phyloP scores from a whole-genome alignment of 75 land plant species.

The Ceratopteris richardii region DNA sequence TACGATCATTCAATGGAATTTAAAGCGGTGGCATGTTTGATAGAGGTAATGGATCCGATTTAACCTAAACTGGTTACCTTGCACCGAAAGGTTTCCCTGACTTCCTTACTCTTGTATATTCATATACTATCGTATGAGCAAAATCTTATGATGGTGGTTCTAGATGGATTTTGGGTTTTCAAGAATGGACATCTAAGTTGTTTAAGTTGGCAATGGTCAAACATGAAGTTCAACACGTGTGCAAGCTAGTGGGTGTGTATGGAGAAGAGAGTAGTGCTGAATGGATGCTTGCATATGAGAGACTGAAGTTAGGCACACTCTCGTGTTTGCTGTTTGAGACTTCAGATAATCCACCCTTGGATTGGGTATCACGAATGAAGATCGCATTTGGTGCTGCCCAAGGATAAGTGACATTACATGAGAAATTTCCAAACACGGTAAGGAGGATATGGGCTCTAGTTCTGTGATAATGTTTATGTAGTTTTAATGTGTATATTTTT shows the following conservation, averaged over 20 bases:
- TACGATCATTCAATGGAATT: too few relatives aligned
- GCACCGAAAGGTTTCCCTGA: background rate
- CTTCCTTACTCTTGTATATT: background rate
- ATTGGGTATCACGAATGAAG: slow-evolving; percentile 74
- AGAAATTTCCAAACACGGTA: slow-evolving; percentile 81
- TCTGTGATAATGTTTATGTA: background rate
- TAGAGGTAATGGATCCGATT: too few relatives aligned
- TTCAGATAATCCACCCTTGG: slow-evolving; percentile 59
- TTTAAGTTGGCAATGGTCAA: slow-evolving; percentile 6
- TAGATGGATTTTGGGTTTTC: background rate
- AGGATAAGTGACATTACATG: slow-evolving; percentile 84
- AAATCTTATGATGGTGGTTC: too few relatives aligned
- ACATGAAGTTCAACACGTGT: slow-evolving; percentile 8
- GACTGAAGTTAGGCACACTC: slow-evolving; percentile 69
- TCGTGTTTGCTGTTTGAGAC: slow-evolving; percentile 56
- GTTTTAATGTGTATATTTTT: background rate
- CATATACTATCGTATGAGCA: too few relatives aligned
- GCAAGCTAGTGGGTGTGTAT: slow-evolving; percentile 20
- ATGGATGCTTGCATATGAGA: slow-evolving; percentile 48
- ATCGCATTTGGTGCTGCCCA: slow-evolving; percentile 86
- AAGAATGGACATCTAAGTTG: slow-evolving; percentile 13
- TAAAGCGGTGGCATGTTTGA: too few relatives aligned
- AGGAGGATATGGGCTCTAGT: background rate
- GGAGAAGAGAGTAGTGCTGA: slow-evolving; percentile 8
- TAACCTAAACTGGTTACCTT: slow-evolving; percentile 11